Base-by-base conservation (phyloP, 768 basidiomycete genomes). In the Tulasnella sp. region DNA sequence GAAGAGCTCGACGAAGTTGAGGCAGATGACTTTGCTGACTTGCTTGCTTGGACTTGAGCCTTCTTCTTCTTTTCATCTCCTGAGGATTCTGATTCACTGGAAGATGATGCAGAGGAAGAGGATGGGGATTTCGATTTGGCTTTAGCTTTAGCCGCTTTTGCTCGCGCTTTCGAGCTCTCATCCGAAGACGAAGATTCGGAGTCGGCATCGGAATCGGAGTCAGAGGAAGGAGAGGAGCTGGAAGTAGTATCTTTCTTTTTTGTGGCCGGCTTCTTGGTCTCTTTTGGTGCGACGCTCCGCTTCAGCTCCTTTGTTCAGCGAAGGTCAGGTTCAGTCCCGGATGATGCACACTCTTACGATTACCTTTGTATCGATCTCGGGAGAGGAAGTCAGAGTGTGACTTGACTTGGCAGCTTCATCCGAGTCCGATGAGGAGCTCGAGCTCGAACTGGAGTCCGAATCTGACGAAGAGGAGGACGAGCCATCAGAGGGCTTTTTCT, bases 121-220 rank as follows among this genome's bases (percentile, higher is more conserved):
- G 29, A 14, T 1, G 58, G 58, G 14, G 58, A 34, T 64, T 64
- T 49, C 49, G 49, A 12, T n/a, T 49, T 49, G 19, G 22, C 49
- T 49, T 49, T 49, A 8, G 49, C 49, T n/a, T 49, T 49, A 7
- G 6, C 22, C 49, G 19, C 6, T 49, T 49, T 64, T 64, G 58
- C 58, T 64, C 14, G 25, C 17, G 69, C 37, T 25, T 25, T 40
- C 1, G 58, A 31, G 58, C 29, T 64, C 25, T 64, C 58, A 17
- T 64, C 58, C 14, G 77, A 75, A 67, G 77, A 74, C 22, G 77
- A 75, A 75, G 68, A 49, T 19, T 42, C 52, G 68, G 69, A 39
- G n/a, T 81, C 81, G 2, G 82, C 42, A 11, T 81, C 81, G 5
- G 82, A 80, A 42, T 82, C 83, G 8, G 80, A 80, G 58, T 80